A percentile compares a stretch with the other conserved stretches of the same genome.
These are phyloP conservation scores for Phytophthora fragariae DNA, from an alignment of 352 stramenopile species.

Conservation along the genomic window DNA sequence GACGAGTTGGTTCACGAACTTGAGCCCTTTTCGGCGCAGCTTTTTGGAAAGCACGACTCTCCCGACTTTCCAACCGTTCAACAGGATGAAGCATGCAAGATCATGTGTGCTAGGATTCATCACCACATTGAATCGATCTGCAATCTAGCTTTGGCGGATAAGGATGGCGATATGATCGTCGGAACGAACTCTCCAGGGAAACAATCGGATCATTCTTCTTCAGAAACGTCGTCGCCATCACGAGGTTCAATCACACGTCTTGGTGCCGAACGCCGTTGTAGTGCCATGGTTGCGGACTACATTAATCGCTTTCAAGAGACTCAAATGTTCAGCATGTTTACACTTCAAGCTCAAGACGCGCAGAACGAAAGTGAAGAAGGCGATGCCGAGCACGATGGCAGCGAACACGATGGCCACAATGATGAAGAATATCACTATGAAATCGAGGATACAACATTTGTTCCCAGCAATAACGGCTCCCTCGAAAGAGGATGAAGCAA, in stretches of 20 bases:
- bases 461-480: background rate
- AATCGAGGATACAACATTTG: constrained; percentile 13
- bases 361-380: constrained; percentile 36
- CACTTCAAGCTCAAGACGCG: constrained; percentile 49
- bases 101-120: constrained; percentile 70
- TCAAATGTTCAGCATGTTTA: constrained; percentile 88
- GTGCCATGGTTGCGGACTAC: constrained; percentile 65
- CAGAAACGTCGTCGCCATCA: constrained; percentile 10
- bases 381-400: constrained; percentile 40
- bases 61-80: constrained; percentile 74
- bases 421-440: constrained; percentile 37
- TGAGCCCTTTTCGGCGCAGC: constrained; percentile 49
- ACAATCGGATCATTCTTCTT: constrained; percentile 4
- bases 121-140: constrained; percentile 73
- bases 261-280: constrained; percentile 41
- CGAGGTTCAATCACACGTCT: constrained; percentile 27
- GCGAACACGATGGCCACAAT: constrained; percentile 37
- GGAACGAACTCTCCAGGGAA: constrained; percentile 27
- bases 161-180: constrained; percentile 24
- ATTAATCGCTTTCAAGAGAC: constrained; percentile 75
- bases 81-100: constrained; percentile 76
- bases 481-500: background rate
- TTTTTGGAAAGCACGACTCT: constrained; percentile 65
- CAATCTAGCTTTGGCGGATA: constrained; percentile 50
- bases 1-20: constrained; percentile 81